Conservation (phyloP, 441 rosid genomes). For the Populus hybrid region DNA sequence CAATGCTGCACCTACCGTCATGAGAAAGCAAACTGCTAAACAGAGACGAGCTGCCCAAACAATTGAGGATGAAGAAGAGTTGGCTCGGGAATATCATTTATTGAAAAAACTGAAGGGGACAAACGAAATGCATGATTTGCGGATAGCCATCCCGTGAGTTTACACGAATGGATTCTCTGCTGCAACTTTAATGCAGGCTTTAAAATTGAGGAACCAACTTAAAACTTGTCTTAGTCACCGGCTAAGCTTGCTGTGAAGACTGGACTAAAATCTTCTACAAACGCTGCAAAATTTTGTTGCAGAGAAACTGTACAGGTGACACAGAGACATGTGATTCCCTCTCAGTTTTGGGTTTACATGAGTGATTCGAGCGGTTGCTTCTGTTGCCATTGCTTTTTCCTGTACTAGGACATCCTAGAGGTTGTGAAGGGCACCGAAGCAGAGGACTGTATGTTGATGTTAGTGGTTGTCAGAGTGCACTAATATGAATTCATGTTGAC, state of each 20-base stretch:
- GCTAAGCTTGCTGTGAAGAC: neutral
- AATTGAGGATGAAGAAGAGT: constrained; percentile 68
- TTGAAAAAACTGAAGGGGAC: constrained; percentile 67
- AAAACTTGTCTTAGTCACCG: neutral
- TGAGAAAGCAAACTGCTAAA: constrained; percentile 73
- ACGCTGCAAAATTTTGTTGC: neutral
- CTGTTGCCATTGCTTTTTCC: too few species aligned
- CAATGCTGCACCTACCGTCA: constrained; percentile 23
- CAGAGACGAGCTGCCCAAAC: constrained; percentile 80
- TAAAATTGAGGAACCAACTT: neutral
- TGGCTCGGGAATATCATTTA: constrained; percentile 65
- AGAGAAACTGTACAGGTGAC: neutral
- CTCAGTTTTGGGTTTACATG: neutral
- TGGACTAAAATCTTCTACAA: neutral
- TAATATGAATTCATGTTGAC: neutral
- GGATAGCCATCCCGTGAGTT: neutral
- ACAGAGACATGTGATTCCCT: neutral
- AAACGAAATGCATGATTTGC: constrained; percentile 14
- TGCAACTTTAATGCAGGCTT: neutral
- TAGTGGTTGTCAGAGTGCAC: neutral
- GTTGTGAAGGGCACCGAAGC: neutral
- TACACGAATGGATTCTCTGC: neutral
- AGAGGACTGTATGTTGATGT: neutral
- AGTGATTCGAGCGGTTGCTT: neutral
- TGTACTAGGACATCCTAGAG: neutral